Conservation (phyloP, 1,139 yeast species). For the Nakaseomyces delphensis region DNA sequence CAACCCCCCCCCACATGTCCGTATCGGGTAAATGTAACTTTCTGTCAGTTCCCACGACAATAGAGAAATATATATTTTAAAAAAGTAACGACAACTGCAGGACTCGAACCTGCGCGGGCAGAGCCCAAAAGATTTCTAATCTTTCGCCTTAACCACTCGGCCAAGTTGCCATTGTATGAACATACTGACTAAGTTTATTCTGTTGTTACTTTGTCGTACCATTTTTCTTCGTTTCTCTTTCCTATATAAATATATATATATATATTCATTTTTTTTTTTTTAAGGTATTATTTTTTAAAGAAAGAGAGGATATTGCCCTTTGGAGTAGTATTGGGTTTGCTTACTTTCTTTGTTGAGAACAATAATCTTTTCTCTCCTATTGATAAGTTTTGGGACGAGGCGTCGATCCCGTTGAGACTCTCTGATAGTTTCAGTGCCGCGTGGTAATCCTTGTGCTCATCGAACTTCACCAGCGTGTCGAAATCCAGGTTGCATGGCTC, state of each 20-base stretch:
- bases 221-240: background rate
- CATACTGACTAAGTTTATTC: too few relatives aligned
- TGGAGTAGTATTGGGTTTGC: background rate
- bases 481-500: conserved; percentile 18
- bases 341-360: conserved; percentile 10
- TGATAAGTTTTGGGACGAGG: conserved; percentile 21
- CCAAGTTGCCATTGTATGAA: conserved; percentile 36
- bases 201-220: too few relatives aligned
- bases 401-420: conserved; percentile 25
- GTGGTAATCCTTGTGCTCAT: conserved; percentile 30
- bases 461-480: conserved; percentile 13
- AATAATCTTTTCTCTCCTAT: conserved; percentile 27
- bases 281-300: background rate
- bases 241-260: background rate
- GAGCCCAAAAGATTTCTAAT: conserved; percentile 45
- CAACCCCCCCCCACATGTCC: too few relatives aligned
- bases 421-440: conserved; percentile 27
- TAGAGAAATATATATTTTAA: too few relatives aligned
- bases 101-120: conserved; percentile 36
- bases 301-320: conserved; percentile 6
- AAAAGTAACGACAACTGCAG: conserved; percentile 33
- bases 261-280: background rate
- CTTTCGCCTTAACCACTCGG: conserved; percentile 50
- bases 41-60: too few relatives aligned
- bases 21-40: too few relatives aligned